Evolutionary conservation across 1,139 yeast genomes (phyloP).

Genomic region (Yamadazyma jaroonii): DNA sequence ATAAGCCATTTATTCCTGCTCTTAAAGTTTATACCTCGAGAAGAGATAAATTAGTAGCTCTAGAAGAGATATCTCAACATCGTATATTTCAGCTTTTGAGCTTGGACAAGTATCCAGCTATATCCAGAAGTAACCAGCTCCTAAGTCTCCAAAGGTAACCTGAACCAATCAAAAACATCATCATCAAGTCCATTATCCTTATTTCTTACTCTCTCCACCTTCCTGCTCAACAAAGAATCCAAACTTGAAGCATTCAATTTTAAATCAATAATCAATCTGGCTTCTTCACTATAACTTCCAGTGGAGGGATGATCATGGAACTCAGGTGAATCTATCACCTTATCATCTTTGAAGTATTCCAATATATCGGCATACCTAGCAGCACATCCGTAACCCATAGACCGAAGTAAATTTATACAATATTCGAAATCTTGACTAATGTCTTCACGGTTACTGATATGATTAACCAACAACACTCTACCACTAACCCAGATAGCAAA

Average conservation of each 20-base stretch:
- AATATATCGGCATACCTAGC: conserved; percentile 17
- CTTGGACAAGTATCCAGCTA: too few species aligned
- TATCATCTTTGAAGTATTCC: conserved; percentile 16
- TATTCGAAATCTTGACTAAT: conserved; percentile 14
- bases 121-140: too few species aligned
- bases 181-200: conserved; percentile 13
- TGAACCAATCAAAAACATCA: conserved; percentile 18
- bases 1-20: too few species aligned
- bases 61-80: too few species aligned
- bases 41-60: too few species aligned
- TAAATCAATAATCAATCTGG: conserved; percentile 15
- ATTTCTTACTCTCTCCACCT: conserved; percentile 13
- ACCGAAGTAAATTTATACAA: conserved; percentile 11
- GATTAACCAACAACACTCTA: conserved; percentile 16
- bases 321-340: conserved; percentile 7
- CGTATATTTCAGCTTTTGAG: too few species aligned
- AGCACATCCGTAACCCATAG: conserved; percentile 16
- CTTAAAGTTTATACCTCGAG: too few species aligned
- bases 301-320: conserved; percentile 5
- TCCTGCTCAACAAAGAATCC: conserved; percentile 14
- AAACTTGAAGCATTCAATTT: conserved; percentile 16
- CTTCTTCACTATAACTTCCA: conserved; percentile 13
- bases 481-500: conserved; percentile 20
- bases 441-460: conserved; percentile 12
- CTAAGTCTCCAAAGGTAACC: conserved; percentile 11